phyloP scores from a whole-genome alignment of 306 rosid species.

The Prunus kanzakura region DNA sequence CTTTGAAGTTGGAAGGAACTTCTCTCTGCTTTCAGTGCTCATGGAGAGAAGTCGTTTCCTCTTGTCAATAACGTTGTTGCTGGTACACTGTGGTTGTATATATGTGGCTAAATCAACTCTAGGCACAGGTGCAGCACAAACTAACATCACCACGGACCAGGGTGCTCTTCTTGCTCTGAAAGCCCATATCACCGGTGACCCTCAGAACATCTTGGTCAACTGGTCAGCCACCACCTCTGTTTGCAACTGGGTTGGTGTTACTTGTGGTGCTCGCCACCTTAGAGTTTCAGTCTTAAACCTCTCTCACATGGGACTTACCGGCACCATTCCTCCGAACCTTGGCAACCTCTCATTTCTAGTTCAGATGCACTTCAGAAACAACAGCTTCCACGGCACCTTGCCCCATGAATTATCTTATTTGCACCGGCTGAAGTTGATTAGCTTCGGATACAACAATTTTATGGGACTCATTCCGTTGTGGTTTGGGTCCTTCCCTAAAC shows the following conservation, averaged over 20 bases:
- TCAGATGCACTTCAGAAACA: constrained; percentile 10
- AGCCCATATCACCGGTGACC: constrained; percentile 15
- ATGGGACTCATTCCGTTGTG: too few species aligned
- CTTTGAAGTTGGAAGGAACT: too few species aligned
- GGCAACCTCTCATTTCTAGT: constrained; percentile 25
- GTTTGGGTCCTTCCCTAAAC: too few species aligned
- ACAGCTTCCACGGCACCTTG: constrained; percentile 19
- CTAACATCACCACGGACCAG: constrained; percentile 16
- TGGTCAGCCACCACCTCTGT: constrained; percentile 8
- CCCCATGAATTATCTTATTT: not conserved
- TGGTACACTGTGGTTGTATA: not conserved
- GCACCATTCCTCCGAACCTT: constrained; percentile 19
- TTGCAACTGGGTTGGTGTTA: constrained; percentile 28
- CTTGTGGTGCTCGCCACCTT: not conserved
- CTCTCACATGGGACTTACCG: constrained; percentile 18
- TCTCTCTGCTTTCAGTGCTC: too few species aligned
- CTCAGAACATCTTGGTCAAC: constrained; percentile 1
- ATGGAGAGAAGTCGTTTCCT: not conserved
- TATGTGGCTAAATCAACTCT: too few species aligned
- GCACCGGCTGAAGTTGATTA: too few species aligned
- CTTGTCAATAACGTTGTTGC: not conserved
- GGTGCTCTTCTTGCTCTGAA: constrained; percentile 23
- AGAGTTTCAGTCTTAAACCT: constrained; percentile 16
- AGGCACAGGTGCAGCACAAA: not conserved
- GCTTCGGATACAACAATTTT: too few species aligned